A percentile compares a stretch with the other conserved stretches of the same genome.
Evolutionary conservation across 805 yeast species (phyloP).

Genomic region (Suhomyces prunicola): DNA sequence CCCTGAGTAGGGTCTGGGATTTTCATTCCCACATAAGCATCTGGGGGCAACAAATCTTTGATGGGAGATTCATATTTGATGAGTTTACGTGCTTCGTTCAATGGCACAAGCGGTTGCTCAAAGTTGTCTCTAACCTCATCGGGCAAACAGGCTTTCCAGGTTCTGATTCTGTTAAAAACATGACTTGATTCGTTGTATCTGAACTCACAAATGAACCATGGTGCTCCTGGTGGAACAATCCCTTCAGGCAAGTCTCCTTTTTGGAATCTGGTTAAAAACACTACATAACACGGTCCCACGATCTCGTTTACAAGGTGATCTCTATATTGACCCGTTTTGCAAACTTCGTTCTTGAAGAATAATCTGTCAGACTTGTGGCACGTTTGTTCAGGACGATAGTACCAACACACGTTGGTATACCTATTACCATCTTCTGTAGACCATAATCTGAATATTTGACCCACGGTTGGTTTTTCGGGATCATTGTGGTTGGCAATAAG

Average conservation of each 20-base stretch:
- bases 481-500: constrained; percentile 85
- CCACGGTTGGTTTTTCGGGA: constrained; percentile 84
- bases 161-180: constrained; percentile 88
- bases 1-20: constrained; percentile 82
- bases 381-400: constrained; percentile 95
- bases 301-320: constrained; percentile 89
- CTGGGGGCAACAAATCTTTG: constrained; percentile 68
- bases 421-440: constrained; percentile 75
- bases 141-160: constrained; percentile 98
- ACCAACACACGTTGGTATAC: constrained; percentile 96
- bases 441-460: constrained; percentile 94
- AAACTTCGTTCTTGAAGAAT: constrained; percentile 91
- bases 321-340: constrained; percentile 94
- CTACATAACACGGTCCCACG: constrained; percentile 90
- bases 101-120: constrained; percentile 70
- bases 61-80: constrained; percentile 83
- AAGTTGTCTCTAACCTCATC: constrained; percentile 88
- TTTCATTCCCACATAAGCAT: constrained; percentile 69
- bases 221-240: constrained; percentile 66
- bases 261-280: constrained; percentile 89
- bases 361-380: constrained; percentile 88
- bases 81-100: constrained; percentile 62
- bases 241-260: constrained; percentile 83
- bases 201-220: constrained; percentile 89
- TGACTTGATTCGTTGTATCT: constrained; percentile 90